Evolutionary conservation across 2,329 filamentous ascomycete genomes (phyloP).

Genomic region (Chaetomiaceae sp.): DNA sequence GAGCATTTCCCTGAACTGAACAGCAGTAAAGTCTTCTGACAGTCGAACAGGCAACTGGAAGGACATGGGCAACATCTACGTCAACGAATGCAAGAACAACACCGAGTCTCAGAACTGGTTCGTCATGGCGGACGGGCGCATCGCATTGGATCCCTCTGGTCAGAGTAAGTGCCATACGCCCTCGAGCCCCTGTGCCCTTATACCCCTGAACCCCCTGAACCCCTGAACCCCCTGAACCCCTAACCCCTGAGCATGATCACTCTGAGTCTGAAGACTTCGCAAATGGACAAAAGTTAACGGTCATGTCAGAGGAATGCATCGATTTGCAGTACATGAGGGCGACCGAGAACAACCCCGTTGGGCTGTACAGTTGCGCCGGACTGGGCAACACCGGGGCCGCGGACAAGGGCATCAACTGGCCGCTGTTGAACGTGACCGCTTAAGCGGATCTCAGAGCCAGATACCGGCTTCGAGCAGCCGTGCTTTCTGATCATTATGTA

Average conservation of each 20-base stretch:
- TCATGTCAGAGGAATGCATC: conserved; percentile 35
- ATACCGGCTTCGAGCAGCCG: too few species aligned
- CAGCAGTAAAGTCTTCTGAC: neutral
- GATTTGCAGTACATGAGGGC: conserved; percentile 40
- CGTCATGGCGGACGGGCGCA: conserved; percentile 37
- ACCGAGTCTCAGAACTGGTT: conserved; percentile 35
- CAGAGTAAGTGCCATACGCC: conserved; percentile 29
- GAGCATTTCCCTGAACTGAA: neutral
- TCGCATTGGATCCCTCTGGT: conserved; percentile 34
- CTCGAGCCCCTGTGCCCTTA: neutral
- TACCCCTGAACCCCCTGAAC: neutral
- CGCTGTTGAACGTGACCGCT: conserved; percentile 31
- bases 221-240: neutral
- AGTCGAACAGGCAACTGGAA: conserved; percentile 35
- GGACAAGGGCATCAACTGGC: conserved; percentile 41
- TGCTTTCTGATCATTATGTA: too few species aligned
- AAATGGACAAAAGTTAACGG: neutral
- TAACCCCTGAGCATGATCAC: neutral
- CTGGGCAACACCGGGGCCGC: conserved; percentile 37
- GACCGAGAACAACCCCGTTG: conserved; percentile 39
- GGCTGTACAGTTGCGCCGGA: conserved; percentile 37
- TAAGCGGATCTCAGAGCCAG: neutral
- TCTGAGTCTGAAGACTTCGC: too few species aligned
- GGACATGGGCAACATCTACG: conserved; percentile 36
- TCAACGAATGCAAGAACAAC: conserved; percentile 34